A percentile compares a stretch with the other conserved stretches of the same genome.
phyloP scores from a whole-genome alignment of 2,329 filamentous ascomycete species.

The Cladorrhinum sp. region DNA sequence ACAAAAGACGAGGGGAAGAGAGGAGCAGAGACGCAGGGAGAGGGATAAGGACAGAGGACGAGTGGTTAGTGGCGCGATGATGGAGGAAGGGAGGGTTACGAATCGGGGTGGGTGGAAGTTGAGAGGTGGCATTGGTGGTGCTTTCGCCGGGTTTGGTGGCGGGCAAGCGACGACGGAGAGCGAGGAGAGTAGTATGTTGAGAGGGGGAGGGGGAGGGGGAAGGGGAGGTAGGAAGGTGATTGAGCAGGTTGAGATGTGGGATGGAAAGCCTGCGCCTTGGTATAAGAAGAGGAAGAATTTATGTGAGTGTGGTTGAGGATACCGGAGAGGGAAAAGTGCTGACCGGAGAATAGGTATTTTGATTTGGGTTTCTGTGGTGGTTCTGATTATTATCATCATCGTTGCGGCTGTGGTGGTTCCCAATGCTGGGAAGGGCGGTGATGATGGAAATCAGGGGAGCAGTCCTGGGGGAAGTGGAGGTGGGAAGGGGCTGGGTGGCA shows the following conservation, averaged over 20 bases:
- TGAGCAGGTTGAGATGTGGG: constrained; percentile 40
- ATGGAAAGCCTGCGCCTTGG: constrained; percentile 40
- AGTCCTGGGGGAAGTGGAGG: constrained; percentile 41
- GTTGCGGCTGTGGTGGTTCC: constrained; percentile 63
- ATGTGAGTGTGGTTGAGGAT: constrained; percentile 45
- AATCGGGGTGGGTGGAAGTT: constrained; percentile 18
- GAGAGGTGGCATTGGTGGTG: constrained; percentile 16
- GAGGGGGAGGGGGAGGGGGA: constrained; percentile 30
- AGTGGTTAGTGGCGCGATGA: constrained; percentile 25
- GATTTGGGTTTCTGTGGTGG: constrained; percentile 48
- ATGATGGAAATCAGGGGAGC: constrained; percentile 22
- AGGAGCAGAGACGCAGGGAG: background rate
- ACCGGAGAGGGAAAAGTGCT: background rate
- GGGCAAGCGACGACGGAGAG: constrained; percentile 24
- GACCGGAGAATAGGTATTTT: constrained; percentile 46
- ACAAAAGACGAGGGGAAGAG: background rate
- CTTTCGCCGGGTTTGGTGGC: constrained; percentile 21
- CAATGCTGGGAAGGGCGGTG: constrained; percentile 45
- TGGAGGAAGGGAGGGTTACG: constrained; percentile 25
- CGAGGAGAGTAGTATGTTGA: constrained; percentile 13
- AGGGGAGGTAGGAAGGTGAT: constrained; percentile 30
- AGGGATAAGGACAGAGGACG: constrained; percentile 6
- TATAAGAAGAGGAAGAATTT: constrained; percentile 57
- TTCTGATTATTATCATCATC: constrained; percentile 65
- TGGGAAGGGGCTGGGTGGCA: constrained; percentile 49